Base-by-base conservation (phyloP, 164 flowering plant genomes). In the Paratinospora sagittata region DNA sequence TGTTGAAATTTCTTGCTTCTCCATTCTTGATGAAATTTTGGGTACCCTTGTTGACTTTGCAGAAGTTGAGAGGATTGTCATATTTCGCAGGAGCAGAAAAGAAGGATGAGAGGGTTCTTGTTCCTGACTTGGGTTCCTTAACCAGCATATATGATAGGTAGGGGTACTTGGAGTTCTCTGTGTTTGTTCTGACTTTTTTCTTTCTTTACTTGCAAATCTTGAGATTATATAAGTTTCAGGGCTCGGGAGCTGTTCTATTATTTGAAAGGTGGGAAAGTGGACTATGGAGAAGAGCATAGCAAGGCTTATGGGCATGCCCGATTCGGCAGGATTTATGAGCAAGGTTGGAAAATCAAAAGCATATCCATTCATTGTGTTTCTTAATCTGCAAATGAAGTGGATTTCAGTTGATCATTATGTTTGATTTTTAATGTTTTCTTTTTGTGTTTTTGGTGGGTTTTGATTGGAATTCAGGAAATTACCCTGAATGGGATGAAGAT, bases 51-150 rank as follows among this genome's bases (percentile, higher is more conserved):
- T 67, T 9, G 58, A 72, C 63, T 65, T 55, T 83, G 63, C 75
- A 95, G 99, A 89, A 85, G 77, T 79, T 95, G 70, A 98, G 98
- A 61, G 95, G 96, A 6, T 78, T 95, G 70, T 95, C 99, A 0
- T 95, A 95, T 78, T 95, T 95, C 65, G 98, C 85, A 0, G 99
- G 99, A 27, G 99, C 98, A 4, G 99, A 95, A 91, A 95, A 90
- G 90, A 95, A 91, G 74, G 96, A 92, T 62, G 97, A 91, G 66
- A 81, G 87, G 79, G 98, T 92, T 77, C 83, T 95, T 0, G 98
- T 95, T 62, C 99, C 99, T 43, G 99, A 95, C 87, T 87, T 95
- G 80, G 99, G 99, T 19, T 92, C 99, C 21, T 77, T 95, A 70
- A 91, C 99, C 6, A 95, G 99, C 84, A 77, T 92, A 73, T 84